Evolutionary conservation across 2,329 filamentous ascomycete species (phyloP).

Genomic region (Massarina eburnea): DNA sequence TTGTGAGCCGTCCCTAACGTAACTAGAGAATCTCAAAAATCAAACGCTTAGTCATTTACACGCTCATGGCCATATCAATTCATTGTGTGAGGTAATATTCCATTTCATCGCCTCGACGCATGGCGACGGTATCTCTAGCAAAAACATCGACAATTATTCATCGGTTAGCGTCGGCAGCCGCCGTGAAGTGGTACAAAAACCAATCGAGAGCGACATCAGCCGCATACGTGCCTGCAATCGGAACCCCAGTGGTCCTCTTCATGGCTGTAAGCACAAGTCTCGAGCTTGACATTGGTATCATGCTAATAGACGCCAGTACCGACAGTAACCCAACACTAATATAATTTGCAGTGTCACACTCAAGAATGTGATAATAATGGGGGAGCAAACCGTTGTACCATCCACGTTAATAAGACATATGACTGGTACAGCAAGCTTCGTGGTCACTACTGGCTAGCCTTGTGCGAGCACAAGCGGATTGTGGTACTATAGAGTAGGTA

Average conservation of each 20-base stretch:
- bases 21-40: too few relatives aligned
- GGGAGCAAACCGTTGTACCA: slow-evolving; percentile 58
- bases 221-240: slow-evolving; percentile 54
- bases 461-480: slow-evolving; percentile 45
- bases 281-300: slow-evolving; percentile 56
- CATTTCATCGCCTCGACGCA: slow-evolving; percentile 37
- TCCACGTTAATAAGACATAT: slow-evolving; percentile 42
- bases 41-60: too few relatives aligned
- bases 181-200: slow-evolving; percentile 60
- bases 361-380: slow-evolving; percentile 56
- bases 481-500: slow-evolving; percentile 56
- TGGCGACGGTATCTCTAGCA: slow-evolving; percentile 47
- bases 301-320: slow-evolving; percentile 56
- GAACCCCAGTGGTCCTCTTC: slow-evolving; percentile 51
- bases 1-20: too few relatives aligned
- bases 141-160: slow-evolving; percentile 56
- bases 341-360: slow-evolving; percentile 53
- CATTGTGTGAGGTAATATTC: too few relatives aligned
- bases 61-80: too few relatives aligned
- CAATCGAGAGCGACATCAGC: slow-evolving; percentile 59
- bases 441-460: slow-evolving; percentile 48
- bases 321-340: slow-evolving; percentile 53
- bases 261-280: slow-evolving; percentile 56
- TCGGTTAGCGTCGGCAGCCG: slow-evolving; percentile 53
- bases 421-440: slow-evolving; percentile 52